These are phyloP conservation scores for Solanum sitiens DNA, from an alignment of 257 asterid genomes.

Conservation along the genomic window DNA sequence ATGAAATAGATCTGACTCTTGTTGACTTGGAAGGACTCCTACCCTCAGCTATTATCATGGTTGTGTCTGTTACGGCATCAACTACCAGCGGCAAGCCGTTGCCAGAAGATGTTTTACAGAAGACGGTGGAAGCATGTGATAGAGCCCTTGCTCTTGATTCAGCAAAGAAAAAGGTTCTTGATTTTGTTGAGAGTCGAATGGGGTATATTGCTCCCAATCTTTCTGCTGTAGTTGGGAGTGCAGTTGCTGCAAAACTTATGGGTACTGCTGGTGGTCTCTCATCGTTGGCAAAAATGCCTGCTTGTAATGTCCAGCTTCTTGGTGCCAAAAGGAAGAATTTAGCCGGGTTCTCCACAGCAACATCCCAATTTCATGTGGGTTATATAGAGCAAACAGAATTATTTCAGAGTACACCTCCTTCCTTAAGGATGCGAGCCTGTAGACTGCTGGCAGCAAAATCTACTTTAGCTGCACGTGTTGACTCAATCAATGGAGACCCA, in stretches of 20 bases:
- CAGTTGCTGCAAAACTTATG: slow-evolving; percentile 96
- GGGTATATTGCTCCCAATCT: slow-evolving; percentile 95
- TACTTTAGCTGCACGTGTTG: slow-evolving; percentile 94
- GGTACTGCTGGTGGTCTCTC: slow-evolving; percentile 97
- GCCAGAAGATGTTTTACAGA: slow-evolving; percentile 76
- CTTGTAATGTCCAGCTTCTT: slow-evolving; percentile 94
- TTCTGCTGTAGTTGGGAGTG: slow-evolving; percentile 92
- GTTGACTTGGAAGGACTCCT: slow-evolving; percentile 94
- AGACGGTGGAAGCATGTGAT: slow-evolving; percentile 86
- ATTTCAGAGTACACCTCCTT: slow-evolving; percentile 85
- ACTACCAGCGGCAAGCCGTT: slow-evolving; percentile 99
- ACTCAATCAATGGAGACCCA: slow-evolving; percentile 76
- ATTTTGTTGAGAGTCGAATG: slow-evolving; percentile 95
- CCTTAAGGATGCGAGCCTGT: slow-evolving; percentile 85
- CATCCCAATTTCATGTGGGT: slow-evolving; percentile 84
- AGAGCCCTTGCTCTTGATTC: slow-evolving; percentile 76
- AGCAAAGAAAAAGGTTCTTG: slow-evolving; percentile 84
- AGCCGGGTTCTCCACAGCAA: slow-evolving; percentile 93
- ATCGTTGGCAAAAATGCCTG: slow-evolving; percentile 91
- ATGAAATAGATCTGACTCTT: slow-evolving; percentile 81
- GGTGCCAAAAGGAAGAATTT: slow-evolving; percentile 88
- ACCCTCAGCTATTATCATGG: slow-evolving; percentile 96
- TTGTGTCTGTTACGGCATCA: slow-evolving; percentile 91
- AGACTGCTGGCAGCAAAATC: slow-evolving; percentile 89
- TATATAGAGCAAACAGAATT: slow-evolving; percentile 81